Evolutionary conservation across 208 protist genomes (phyloP), one percentile per base, ranked within the genome.

Genomic region (Trypanosoma platydactyli): DNA sequence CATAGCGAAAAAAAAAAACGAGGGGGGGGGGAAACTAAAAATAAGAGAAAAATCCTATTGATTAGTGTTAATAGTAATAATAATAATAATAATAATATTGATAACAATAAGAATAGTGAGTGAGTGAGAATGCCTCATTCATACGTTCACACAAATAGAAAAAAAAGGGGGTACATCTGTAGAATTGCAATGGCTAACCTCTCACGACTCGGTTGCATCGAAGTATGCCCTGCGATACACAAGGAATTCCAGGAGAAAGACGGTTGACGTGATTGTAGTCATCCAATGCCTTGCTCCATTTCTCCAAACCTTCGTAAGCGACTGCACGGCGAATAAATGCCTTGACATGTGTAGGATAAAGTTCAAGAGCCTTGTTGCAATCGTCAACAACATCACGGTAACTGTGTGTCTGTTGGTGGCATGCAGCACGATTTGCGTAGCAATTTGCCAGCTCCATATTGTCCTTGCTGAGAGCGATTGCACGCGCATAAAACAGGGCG

Each of bases 401-500:
- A 59, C 81, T 79, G 77, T 94, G 91, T 16, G 84, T 93, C 68
- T 97, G 91, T 66, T 95, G 88, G 71, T 92, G 67, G 79, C 94
- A 97, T 15, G 94, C 89, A 5, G 94, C 94, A 41, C 91, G 83
- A 73, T 97, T 97, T 25, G 89, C 68, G 68, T 94, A 96, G 70
- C 81, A 97, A 51, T 84, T 92, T 24, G 88, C 89, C 22, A 62
- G 9, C 80, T 94, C 92, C 60, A 83, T 78, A 73, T 84, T 64
- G 51, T 76, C 76, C 41, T 67, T 76, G 56, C 88, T 68, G 50
- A 97, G 83, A 27, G 94, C 91, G 62, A 97, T 93, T 5, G 94
- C 94, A 56, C 89, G 85, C 22, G 84, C 79, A 91, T 97, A 97
- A 75, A 95, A 96, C 49, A 71, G 55, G 13, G 79, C 84, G 0